phyloP scores from a whole-genome alignment of 805 yeast genomes.

The Candida sanyiensis region DNA sequence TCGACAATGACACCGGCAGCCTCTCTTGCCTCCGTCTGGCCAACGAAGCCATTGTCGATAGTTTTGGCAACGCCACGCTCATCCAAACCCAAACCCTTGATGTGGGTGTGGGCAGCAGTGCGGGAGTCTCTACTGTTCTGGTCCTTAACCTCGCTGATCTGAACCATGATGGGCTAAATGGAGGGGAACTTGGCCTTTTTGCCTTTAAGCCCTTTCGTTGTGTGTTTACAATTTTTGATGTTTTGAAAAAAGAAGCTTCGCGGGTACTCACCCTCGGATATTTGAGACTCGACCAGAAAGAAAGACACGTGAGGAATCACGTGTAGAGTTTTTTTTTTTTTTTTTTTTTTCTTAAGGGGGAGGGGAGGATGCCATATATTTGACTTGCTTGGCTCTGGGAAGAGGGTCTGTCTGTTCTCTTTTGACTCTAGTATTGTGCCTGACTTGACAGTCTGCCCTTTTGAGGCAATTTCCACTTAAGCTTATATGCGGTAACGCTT shows the following conservation, averaged over 20 bases:
- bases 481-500: too few relatives aligned
- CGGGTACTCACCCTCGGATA: too few relatives aligned
- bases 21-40: constrained; percentile 68
- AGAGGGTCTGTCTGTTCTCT: too few relatives aligned
- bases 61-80: constrained; percentile 81
- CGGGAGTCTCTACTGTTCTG: constrained; percentile 46
- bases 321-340: too few relatives aligned
- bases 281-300: too few relatives aligned
- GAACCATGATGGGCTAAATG: constrained; percentile 48
- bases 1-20: constrained; percentile 96
- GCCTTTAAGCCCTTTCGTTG: background rate
- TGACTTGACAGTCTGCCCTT: too few relatives aligned
- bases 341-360: too few relatives aligned
- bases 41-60: constrained; percentile 82
- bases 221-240: constrained; percentile 3
- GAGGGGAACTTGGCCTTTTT: constrained; percentile 1
- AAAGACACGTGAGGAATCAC: too few relatives aligned
- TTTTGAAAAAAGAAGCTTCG: background rate
- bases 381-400: too few relatives aligned
- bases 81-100: constrained; percentile 90
- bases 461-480: too few relatives aligned
- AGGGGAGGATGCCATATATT: too few relatives aligned
- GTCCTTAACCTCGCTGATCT: constrained; percentile 71
- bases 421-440: too few relatives aligned
- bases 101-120: constrained; percentile 96